Percentiles rank a stretch among this genome's conserved stretches.
Evolutionary conservation across 352 stramenopile species (phyloP).

Genomic region (Pythium insidiosum): DNA sequence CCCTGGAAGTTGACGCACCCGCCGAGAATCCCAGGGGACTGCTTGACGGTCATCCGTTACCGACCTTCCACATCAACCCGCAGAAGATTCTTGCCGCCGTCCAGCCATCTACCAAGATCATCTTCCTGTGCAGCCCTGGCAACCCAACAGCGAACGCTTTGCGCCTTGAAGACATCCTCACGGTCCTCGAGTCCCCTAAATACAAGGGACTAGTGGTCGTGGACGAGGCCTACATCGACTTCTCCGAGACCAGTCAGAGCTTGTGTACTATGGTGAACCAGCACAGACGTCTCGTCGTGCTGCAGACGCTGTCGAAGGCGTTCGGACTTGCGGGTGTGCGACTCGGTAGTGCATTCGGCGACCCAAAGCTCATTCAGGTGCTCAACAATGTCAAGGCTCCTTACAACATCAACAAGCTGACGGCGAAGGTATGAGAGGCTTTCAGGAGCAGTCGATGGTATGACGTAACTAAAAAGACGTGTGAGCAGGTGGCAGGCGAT

Average conservation of each 20-base stretch:
- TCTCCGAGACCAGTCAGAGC: conserved; percentile 69
- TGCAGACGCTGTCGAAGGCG: conserved; percentile 97
- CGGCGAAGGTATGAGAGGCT: conserved; percentile 48
- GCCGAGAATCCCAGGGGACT: conserved; percentile 56
- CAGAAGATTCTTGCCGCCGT: conserved; percentile 84
- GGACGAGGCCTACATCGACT: conserved; percentile 99
- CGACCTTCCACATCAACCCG: conserved; percentile 79
- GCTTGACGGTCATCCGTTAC: conserved; percentile 39
- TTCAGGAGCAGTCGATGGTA: too few relatives aligned
- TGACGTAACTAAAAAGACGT: too few relatives aligned
- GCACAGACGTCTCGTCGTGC: conserved; percentile 93
- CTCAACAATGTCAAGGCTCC: conserved; percentile 99
- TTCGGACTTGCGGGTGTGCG: conserved; percentile 97
- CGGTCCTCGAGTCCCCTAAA: conserved; percentile 78
- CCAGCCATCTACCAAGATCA: conserved; percentile 91
- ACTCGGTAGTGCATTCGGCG: conserved; percentile 88
- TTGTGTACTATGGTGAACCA: conserved; percentile 87
- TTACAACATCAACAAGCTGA: conserved; percentile 99
- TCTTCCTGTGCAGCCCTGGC: conserved; percentile 97
- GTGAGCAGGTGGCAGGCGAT: conserved; percentile 52
- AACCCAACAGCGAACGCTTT: conserved; percentile 97
- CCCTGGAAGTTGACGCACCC: conserved; percentile 74
- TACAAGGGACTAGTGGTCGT: conserved; percentile 95
- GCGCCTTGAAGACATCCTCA: conserved; percentile 86
- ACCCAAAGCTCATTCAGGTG: conserved; percentile 92